Conservation (phyloP, 306 rosid species). For the apple (Malus domestica) region ASM211411v1 NC_041798.1:3136501-3137000, state of each 20-base stretch:
- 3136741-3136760: background rate
- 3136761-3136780: background rate
- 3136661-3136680: no score
- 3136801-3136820: background rate
- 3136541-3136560: background rate
- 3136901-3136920: background rate
- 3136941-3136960: background rate
- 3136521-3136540: background rate
- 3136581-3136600: no score
- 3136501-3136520: slow-evolving; percentile 9
- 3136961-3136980: background rate
- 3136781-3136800: slow-evolving; percentile 2
- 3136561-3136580: no score
- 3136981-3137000: background rate
- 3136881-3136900: background rate
- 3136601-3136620: background rate
- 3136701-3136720: no score
- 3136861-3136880: slow-evolving; percentile 4
- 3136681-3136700: no score
- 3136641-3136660: background rate
- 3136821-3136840: background rate
- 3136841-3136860: background rate
- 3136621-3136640: background rate
- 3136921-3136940: background rate
- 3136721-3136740: background rate